Evolutionary conservation across 169 alveolate species (phyloP).

Genomic region (Cryptosporidium sp.): DNA sequence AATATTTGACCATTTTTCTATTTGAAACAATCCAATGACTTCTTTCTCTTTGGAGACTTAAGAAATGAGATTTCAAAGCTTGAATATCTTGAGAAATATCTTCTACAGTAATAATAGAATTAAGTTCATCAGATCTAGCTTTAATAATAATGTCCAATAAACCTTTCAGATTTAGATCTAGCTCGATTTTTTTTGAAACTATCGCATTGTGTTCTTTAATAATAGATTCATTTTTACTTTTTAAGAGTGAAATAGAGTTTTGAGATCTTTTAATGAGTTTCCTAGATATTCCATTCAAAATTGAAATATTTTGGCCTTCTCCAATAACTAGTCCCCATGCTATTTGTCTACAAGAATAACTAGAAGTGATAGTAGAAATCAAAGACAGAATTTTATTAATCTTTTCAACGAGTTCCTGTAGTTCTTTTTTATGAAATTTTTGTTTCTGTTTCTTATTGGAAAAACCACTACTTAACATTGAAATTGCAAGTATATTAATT

Average conservation of each 20-base stretch:
- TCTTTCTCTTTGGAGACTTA: not conserved
- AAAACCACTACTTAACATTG: constrained; percentile 29
- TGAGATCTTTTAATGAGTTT: constrained; percentile 23
- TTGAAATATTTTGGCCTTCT: not conserved
- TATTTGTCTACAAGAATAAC: constrained; percentile 37
- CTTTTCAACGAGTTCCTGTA: not conserved
- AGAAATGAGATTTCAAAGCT: not conserved
- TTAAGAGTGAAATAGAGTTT: not conserved
- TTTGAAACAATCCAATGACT: constrained; percentile 40
- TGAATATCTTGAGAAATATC: constrained; percentile 40
- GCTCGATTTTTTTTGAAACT: not conserved
- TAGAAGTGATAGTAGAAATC: not conserved
- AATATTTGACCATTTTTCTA: not conserved
- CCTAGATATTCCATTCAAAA: constrained; percentile 6
- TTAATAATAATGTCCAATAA: constrained; percentile 17
- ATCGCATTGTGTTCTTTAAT: constrained; percentile 13
- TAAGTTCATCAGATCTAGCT: constrained; percentile 20
- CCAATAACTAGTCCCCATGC: constrained; percentile 40
- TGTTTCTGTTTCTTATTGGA: not conserved
- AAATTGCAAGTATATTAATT: constrained; percentile 8
- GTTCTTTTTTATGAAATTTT: not conserved
- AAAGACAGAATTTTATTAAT: not conserved
- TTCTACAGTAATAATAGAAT: constrained; percentile 24
- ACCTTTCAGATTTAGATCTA: constrained; percentile 39
- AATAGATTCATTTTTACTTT: not conserved